These are phyloP conservation scores for Mycena filopes DNA, from an alignment of 768 basidiomycete species.

Conservation along the genomic window DNA sequence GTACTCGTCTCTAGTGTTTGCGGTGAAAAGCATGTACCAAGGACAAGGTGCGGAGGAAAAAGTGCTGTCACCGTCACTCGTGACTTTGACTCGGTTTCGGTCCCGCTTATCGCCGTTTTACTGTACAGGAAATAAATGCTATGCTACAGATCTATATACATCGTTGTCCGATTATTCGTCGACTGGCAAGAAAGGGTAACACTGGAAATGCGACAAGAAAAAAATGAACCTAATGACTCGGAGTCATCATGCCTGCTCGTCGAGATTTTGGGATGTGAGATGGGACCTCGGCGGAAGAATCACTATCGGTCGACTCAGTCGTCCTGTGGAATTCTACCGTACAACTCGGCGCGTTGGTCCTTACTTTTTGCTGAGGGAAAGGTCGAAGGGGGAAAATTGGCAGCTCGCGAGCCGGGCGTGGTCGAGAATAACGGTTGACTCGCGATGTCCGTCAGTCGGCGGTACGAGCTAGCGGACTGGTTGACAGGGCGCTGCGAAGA, in stretches of 20 bases:
- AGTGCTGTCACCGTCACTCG: too few species aligned
- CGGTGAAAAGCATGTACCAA: constrained; percentile 82
- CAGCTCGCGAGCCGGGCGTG: constrained; percentile 41
- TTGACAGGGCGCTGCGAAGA: constrained; percentile 25
- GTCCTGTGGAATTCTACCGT: constrained; percentile 45
- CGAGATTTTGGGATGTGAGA: constrained; percentile 74
- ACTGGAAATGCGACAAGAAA: neutral
- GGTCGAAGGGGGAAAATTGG: constrained; percentile 36
- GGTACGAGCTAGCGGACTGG: constrained; percentile 45
- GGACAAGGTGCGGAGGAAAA: neutral
- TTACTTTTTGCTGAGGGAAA: constrained; percentile 35
- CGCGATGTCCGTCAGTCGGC: constrained; percentile 65
- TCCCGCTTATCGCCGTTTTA: too few species aligned
- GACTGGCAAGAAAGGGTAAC: neutral
- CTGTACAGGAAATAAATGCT: too few species aligned
- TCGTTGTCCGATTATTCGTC: too few species aligned
- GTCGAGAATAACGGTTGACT: constrained; percentile 48
- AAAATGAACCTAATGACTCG: neutral
- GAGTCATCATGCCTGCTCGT: constrained; percentile 55
- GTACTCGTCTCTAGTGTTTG: constrained; percentile 91
- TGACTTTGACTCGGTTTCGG: too few species aligned
- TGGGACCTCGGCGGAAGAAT: constrained; percentile 45
- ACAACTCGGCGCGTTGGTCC: constrained; percentile 48
- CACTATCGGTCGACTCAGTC: constrained; percentile 52
- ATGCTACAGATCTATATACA: too few species aligned